These are phyloP conservation scores for Tillandsia fasciculata DNA, from an alignment of 176 grass and related monocot genomes.

Conservation along the genomic window DNA sequence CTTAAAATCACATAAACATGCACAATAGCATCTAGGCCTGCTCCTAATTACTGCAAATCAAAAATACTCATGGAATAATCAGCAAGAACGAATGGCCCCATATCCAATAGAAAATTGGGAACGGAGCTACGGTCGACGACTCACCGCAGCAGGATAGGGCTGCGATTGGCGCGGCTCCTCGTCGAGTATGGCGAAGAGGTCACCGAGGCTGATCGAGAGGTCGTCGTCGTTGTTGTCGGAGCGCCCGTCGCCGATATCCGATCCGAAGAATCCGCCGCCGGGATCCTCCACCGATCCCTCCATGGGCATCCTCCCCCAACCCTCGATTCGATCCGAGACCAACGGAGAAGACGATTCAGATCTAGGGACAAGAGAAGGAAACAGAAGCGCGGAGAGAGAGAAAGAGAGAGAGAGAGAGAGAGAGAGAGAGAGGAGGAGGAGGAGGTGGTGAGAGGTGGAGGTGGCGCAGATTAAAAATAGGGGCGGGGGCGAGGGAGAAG, in stretches of 20 bases:
- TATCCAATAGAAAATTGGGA: background rate
- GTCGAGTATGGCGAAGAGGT: conserved; percentile 53
- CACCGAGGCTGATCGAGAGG: conserved; percentile 45
- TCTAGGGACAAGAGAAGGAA: no score
- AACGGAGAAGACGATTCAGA: background rate
- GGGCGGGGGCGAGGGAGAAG: background rate
- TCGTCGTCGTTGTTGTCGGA: conserved; percentile 32
- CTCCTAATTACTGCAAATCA: no score
- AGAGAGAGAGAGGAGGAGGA: background rate
- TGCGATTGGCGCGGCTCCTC: conserved; percentile 6
- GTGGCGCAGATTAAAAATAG: background rate
- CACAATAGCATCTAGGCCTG: no score
- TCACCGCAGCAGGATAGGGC: conserved; percentile 23
- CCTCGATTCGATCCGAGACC: background rate
- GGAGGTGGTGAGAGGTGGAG: background rate
- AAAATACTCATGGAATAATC: no score
- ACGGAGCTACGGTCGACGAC: conserved; percentile 19
- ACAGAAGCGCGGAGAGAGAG: no score
- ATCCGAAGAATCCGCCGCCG: background rate
- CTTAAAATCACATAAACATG: no score
- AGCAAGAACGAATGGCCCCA: no score
- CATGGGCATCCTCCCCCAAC: background rate
- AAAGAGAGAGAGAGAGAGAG: no score
- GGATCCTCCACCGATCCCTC: background rate
- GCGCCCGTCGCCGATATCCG: background rate